A percentile compares a stretch with the other conserved stretches of the same genome.
Evolutionary conservation across 177 flowering plant species (phyloP).

Genomic region (Vitis hybrid): DNA sequence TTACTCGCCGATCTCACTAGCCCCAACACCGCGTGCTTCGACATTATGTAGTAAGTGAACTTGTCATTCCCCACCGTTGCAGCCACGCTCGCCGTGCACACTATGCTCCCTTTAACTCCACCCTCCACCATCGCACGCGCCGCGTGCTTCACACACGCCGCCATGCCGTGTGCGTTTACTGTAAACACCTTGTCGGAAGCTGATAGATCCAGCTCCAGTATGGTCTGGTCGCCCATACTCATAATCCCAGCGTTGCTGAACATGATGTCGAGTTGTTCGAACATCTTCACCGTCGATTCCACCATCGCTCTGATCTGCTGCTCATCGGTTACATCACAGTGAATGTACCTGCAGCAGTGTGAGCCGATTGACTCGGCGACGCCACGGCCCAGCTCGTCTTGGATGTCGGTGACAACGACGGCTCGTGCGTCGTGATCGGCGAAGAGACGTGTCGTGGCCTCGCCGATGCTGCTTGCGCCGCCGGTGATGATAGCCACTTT

Average conservation of each 20-base stretch:
- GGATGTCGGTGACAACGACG: constrained; percentile 56
- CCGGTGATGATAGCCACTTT: constrained; percentile 51
- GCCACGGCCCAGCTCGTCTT: constrained; percentile 37
- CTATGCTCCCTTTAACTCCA: constrained; percentile 34
- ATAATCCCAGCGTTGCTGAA: constrained; percentile 60
- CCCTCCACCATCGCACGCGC: constrained; percentile 52
- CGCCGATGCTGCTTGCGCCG: constrained; percentile 49
- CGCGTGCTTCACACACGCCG: constrained; percentile 54
- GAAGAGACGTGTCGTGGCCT: constrained; percentile 44
- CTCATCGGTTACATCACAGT: constrained; percentile 59
- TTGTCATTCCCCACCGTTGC: constrained; percentile 14
- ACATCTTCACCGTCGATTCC: constrained; percentile 21
- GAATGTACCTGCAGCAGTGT: constrained; percentile 27
- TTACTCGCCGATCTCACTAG: constrained; percentile 38
- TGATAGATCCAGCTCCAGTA: constrained; percentile 39
- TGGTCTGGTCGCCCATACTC: constrained; percentile 10
- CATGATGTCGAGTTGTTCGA: constrained; percentile 52
- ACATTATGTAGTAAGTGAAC: constrained; percentile 36
- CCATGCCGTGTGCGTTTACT: constrained; percentile 49
- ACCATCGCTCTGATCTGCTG: constrained; percentile 41
- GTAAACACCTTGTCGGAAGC: constrained; percentile 27
- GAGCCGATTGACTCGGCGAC: constrained; percentile 38
- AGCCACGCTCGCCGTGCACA: constrained; percentile 48
- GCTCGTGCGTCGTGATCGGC: constrained; percentile 36
- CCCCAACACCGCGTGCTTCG: constrained; percentile 63